These are phyloP conservation scores for Cystobasidiaceae sp. DNA, from an alignment of 1,284 basidiomycete genomes.

Conservation along the genomic window DNA sequence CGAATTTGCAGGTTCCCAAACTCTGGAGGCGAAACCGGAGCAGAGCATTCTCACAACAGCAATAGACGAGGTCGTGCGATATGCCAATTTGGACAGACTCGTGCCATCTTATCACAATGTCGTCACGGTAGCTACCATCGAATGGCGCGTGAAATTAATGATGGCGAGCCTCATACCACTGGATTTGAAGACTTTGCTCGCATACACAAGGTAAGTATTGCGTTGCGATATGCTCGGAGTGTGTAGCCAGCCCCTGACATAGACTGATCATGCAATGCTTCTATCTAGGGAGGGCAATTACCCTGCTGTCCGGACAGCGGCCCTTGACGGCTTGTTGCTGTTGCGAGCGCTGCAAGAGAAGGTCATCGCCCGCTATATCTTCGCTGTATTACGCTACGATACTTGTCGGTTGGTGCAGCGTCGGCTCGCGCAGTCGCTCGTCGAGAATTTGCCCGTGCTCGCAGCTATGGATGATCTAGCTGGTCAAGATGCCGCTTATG, in stretches of 20 bases:
- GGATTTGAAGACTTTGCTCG: conserved; percentile 75
- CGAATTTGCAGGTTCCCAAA: conserved; percentile 1
- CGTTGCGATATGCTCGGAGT: neutral
- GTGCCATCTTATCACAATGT: conserved; percentile 94
- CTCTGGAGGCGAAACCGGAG: neutral
- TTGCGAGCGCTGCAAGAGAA: conserved; percentile 60
- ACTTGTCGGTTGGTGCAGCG: conserved; percentile 74
- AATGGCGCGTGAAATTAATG: conserved; percentile 78
- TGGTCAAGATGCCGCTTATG: conserved; percentile 40
- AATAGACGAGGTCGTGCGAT: conserved; percentile 75
- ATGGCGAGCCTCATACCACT: conserved; percentile 74
- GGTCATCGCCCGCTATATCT: conserved; percentile 75
- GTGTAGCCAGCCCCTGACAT: neutral
- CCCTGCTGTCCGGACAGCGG: conserved; percentile 79
- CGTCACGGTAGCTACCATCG: conserved; percentile 76
- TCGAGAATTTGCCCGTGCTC: conserved; percentile 79
- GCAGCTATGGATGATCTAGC: conserved; percentile 85
- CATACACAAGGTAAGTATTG: conserved; percentile 68
- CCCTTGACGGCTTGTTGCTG: conserved; percentile 88
- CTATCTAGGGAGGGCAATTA: conserved; percentile 92
- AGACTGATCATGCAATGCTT: no score
- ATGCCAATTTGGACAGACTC: conserved; percentile 87
- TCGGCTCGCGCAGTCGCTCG: conserved; percentile 76
- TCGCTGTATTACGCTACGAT: conserved; percentile 83
- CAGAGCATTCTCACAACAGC: conserved; percentile 58